Evolutionary conservation across 306 rosid species (phyloP).

Genomic region (Comarum palustre): DNA sequence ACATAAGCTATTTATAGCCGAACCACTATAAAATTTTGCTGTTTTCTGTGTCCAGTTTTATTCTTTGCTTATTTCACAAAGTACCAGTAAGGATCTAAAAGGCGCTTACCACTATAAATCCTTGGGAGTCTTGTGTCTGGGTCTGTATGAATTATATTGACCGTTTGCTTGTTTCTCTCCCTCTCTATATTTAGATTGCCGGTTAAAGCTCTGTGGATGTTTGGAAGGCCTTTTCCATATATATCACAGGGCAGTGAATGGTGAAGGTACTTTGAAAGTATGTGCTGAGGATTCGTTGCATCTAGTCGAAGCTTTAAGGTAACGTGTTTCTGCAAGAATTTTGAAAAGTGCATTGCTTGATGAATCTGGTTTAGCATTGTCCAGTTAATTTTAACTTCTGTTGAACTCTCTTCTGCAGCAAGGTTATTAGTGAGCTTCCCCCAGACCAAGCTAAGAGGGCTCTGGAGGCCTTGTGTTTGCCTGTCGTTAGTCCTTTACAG

Average conservation of each 20-base stretch:
- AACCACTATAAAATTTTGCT: no score
- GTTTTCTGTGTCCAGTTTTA: no score
- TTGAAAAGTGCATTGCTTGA: conserved; percentile 24
- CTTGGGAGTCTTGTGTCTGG: background rate
- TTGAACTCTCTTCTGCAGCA: conserved; percentile 43
- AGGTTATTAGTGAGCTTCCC: conserved; percentile 92
- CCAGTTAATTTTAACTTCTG: conserved; percentile 28
- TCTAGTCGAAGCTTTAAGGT: conserved; percentile 98
- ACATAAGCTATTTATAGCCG: no score
- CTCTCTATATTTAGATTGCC: conserved; percentile 64
- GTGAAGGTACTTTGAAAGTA: conserved; percentile 86
- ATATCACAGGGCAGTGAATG: conserved; percentile 74
- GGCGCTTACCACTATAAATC: no score
- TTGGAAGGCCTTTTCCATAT: conserved; percentile 89
- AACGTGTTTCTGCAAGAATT: conserved; percentile 18
- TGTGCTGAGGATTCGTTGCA: conserved; percentile 91
- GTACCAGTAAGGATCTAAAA: no score
- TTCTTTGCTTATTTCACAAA: no score
- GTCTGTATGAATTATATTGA: background rate
- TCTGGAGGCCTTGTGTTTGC: conserved; percentile 88
- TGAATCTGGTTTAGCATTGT: conserved; percentile 18
- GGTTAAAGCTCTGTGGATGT: conserved; percentile 92
- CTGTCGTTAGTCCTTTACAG: conserved; percentile 89
- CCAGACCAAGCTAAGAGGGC: conserved; percentile 84
- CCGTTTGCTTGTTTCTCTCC: background rate